Evolutionary conservation across 2,329 filamentous ascomycete species (phyloP), one percentile per base, ranked within the genome.

Genomic region (Simplicillium sp.): DNA sequence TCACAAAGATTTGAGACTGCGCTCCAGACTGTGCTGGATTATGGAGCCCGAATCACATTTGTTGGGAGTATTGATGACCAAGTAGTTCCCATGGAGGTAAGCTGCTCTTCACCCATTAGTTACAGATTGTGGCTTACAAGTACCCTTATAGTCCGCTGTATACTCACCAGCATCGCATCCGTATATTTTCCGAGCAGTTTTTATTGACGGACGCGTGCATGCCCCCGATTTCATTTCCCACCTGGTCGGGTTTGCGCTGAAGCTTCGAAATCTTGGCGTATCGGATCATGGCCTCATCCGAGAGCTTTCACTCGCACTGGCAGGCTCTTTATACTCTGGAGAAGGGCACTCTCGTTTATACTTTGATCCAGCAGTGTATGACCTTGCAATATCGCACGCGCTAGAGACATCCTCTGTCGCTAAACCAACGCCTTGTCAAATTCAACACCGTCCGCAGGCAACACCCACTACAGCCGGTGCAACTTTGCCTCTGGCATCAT

Each of bases 51-150:
- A 33, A 77, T 97, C 37, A 84, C 88, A 1, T 96, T 89, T 57
- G 74, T 94, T 44, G 90, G 90, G 40, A 96, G 89, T 60, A 94
- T 98, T 39, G 92, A 98, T 58, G 92, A 98, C 60, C 92, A 98
- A 60, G 71, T 98, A 3, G 89, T 98, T 12, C 90, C 89, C 4
- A 70, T 98, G 56, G 90, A 96, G 70, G 83, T 85, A 60, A 55
- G 66, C 53, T 35, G 4, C 12, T 31, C 32, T 6, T 33, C 16
- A 35, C 12, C 29, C 14, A 32, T n/a, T 13, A 28, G 12, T 17
- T 11, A 20, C 25, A 18, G 17, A 16, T 36, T 17, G 18, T 36
- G 43, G 39, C 51, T 59, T 44, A 62, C 49, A 34, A 16, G 8
- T 70, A 11, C 31, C 20, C 15, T 9, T 20, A n/a, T 36, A 68